Evolutionary conservation across 306 rosid genomes (phyloP).

Genomic region (Comarum palustre): DNA sequence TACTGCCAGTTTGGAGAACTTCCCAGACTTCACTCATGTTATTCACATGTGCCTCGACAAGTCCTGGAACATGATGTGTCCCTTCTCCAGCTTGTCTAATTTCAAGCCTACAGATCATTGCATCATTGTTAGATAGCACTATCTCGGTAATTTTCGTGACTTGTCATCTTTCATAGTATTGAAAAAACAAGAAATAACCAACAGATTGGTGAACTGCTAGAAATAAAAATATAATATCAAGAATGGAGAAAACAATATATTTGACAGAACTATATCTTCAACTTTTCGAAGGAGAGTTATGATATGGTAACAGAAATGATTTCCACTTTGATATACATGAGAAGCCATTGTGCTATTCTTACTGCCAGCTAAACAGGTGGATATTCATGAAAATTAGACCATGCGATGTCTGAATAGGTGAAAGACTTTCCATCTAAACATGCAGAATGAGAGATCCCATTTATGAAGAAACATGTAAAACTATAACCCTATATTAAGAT

Average conservation of each 20-base stretch:
- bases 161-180: neutral
- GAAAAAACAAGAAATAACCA: neutral
- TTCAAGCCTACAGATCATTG: constrained; percentile 59
- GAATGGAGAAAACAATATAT: neutral
- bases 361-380: neutral
- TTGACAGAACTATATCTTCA: neutral
- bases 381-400: neutral
- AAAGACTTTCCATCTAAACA: constrained; percentile 9
- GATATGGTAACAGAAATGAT: neutral
- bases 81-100: constrained; percentile 88
- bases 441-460: neutral
- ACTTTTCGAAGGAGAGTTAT: neutral
- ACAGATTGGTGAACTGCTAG: neutral
- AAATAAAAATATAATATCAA: neutral
- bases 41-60: constrained; percentile 81
- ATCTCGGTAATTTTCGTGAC: constrained; percentile 8
- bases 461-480: neutral
- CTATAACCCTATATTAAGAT: neutral
- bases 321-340: neutral
- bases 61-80: constrained; percentile 83
- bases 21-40: constrained; percentile 93
- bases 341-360: neutral
- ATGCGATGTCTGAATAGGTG: neutral
- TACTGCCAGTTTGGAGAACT: constrained; percentile 91
- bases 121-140: constrained; percentile 16